phyloP scores from a whole-genome alignment of 2,329 filamentous ascomycete species.

The Pestalotiopsis sp. region DNA sequence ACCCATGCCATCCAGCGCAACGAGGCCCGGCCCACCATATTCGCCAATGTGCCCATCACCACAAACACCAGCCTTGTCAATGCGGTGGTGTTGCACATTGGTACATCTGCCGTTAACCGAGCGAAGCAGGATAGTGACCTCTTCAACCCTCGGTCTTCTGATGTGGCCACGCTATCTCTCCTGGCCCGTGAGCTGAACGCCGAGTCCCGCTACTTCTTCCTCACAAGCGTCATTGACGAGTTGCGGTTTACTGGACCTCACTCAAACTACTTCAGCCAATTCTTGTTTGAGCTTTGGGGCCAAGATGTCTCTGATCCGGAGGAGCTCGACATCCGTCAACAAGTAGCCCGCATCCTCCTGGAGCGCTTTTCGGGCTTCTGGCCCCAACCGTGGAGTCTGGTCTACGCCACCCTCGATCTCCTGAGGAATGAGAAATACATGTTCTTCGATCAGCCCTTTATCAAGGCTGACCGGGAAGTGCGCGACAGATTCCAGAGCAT shows the following conservation, averaged over 20 bases:
- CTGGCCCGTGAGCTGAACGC: conserved; percentile 75
- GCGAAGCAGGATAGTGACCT: conserved; percentile 61
- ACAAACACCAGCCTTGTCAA: conserved; percentile 76
- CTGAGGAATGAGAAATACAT: conserved; percentile 88
- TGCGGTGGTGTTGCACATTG: conserved; percentile 82
- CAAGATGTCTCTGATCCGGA: conserved; percentile 74
- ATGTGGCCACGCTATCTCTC: conserved; percentile 74
- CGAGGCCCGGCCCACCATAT: conserved; percentile 60
- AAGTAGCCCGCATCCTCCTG: conserved; percentile 85
- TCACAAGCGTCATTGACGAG: conserved; percentile 87
- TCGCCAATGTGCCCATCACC: conserved; percentile 67
- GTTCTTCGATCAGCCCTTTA: conserved; percentile 92
- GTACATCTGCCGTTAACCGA: conserved; percentile 69
- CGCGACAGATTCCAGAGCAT: conserved; percentile 16
- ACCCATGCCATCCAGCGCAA: conserved; percentile 71
- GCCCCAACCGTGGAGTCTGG: conserved; percentile 93
- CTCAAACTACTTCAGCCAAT: conserved; percentile 90
- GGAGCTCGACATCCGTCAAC: conserved; percentile 82
- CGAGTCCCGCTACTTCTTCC: conserved; percentile 81
- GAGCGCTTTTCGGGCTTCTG: conserved; percentile 88
- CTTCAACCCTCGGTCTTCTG: conserved; percentile 67
- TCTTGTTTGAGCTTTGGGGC: conserved; percentile 83
- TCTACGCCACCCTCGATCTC: conserved; percentile 86
- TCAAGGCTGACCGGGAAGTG: conserved; percentile 89
- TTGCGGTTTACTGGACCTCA: conserved; percentile 87